Evolutionary conservation across 805 yeast genomes (phyloP).

Genomic region (Vanderwaltozyma yarrowii): DNA sequence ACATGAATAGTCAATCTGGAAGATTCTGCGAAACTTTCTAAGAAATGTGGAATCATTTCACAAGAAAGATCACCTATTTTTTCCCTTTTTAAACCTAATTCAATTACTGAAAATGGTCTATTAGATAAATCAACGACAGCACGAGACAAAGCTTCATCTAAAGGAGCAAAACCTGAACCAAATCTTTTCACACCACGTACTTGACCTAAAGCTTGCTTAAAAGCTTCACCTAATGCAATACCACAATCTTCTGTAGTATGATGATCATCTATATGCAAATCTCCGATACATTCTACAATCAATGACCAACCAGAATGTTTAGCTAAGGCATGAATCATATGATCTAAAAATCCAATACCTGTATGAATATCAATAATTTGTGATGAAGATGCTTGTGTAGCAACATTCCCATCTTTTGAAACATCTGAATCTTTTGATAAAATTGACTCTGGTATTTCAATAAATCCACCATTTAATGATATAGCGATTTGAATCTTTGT

Average conservation of each 20-base stretch:
- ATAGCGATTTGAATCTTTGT: slow-evolving; percentile 84
- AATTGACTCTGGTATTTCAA: slow-evolving; percentile 52
- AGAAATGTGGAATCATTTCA: slow-evolving; percentile 97
- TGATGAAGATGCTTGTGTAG: slow-evolving; percentile 55
- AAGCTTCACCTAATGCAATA: slow-evolving; percentile 82
- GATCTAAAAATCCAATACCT: slow-evolving; percentile 93
- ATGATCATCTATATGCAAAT: slow-evolving; percentile 92
- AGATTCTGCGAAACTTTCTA: slow-evolving; percentile 88
- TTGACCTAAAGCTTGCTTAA: slow-evolving; percentile 81
- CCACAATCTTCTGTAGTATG: slow-evolving; percentile 96
- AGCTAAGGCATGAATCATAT: slow-evolving; percentile 94
- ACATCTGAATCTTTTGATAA: slow-evolving; percentile 29
- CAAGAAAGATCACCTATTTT: slow-evolving; percentile 84
- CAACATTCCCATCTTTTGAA: slow-evolving; percentile 35
- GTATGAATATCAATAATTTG: slow-evolving; percentile 77
- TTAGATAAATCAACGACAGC: slow-evolving; percentile 95
- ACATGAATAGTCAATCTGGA: slow-evolving; percentile 90
- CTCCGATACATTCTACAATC: slow-evolving; percentile 84
- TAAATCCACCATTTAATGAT: slow-evolving; percentile 75
- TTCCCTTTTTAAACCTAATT: slow-evolving; percentile 83
- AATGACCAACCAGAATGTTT: slow-evolving; percentile 96
- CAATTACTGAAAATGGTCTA: slow-evolving; percentile 85
- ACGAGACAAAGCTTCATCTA: slow-evolving; percentile 90
- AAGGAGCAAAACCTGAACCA: slow-evolving; percentile 88
- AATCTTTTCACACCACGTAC: slow-evolving; percentile 87